Percentiles rank a stretch among this genome's conserved stretches.
Conservation (phyloP, 2,329 filamentous ascomycete genomes). For the Chaetomiaceae sp. region DNA sequence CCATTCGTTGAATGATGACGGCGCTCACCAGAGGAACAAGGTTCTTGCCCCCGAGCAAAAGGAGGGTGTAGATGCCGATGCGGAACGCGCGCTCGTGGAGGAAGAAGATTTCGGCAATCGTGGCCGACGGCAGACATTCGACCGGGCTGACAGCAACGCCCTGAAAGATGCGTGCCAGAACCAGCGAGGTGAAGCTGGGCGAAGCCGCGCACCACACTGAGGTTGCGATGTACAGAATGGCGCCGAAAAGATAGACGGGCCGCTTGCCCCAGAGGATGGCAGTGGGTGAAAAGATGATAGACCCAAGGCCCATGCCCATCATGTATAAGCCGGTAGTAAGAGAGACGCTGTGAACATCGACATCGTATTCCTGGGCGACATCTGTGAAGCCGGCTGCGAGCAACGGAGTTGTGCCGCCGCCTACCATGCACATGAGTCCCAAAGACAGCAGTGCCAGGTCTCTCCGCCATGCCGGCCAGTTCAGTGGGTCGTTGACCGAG, state of each 20-base stretch:
- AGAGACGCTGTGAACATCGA: constrained; percentile 68
- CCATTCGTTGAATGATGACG: constrained; percentile 68
- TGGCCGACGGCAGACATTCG: constrained; percentile 87
- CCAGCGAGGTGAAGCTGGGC: constrained; percentile 71
- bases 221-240: constrained; percentile 70
- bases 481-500: constrained; percentile 82
- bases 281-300: constrained; percentile 78
- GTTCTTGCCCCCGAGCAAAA: constrained; percentile 89
- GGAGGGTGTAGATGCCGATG: constrained; percentile 85
- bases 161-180: constrained; percentile 79
- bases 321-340: constrained; percentile 91
- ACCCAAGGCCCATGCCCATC: constrained; percentile 85
- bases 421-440: constrained; percentile 88
- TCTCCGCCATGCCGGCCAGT: constrained; percentile 80
- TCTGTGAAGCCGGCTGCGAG: constrained; percentile 85
- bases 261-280: constrained; percentile 89
- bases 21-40: constrained; percentile 82
- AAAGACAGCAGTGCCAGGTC: constrained; percentile 75
- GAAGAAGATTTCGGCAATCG: constrained; percentile 94
- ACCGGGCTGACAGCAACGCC: constrained; percentile 85
- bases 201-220: constrained; percentile 84
- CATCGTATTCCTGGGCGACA: constrained; percentile 60
- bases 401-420: constrained; percentile 86
- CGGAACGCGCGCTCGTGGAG: constrained; percentile 90
- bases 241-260: constrained; percentile 77